Conservation (phyloP, 129 eudicot genomes). For the Kitagawia praeruptora region DNA sequence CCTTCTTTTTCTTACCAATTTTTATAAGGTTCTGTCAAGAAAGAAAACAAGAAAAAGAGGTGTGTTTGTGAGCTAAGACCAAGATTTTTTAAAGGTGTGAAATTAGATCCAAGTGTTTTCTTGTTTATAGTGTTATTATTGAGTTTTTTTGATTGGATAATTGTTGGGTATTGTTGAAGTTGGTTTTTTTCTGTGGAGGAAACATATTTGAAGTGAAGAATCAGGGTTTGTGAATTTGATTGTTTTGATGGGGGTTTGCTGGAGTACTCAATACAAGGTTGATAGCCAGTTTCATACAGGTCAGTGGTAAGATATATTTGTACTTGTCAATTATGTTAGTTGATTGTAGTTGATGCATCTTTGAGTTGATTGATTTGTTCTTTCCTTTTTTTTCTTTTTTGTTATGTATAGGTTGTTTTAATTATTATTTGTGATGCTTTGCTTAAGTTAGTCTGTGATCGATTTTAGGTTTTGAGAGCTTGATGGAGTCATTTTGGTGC, state of each 20-base stretch:
- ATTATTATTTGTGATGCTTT: not conserved
- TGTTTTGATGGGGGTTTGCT: constrained; percentile 70
- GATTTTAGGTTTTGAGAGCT: not conserved
- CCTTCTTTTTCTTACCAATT: not conserved
- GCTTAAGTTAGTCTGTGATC: not conserved
- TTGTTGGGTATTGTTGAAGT: constrained; percentile 9
- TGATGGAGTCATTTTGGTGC: not conserved
- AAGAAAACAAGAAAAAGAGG: not conserved
- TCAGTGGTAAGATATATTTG: not conserved
- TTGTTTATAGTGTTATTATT: constrained; percentile 9
- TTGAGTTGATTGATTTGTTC: not conserved
- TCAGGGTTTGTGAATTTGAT: constrained; percentile 4
- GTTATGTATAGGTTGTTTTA: not conserved
- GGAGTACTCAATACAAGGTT: constrained; percentile 55
- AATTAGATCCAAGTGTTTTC: constrained; percentile 36
- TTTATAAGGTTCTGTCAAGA: not conserved
- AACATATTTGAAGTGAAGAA: not conserved
- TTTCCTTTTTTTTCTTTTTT: too few relatives aligned
- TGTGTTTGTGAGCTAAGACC: constrained; percentile 18
- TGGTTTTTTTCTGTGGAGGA: constrained; percentile 6
- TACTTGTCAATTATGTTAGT: not conserved
- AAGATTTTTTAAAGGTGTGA: constrained; percentile 12
- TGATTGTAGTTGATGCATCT: not conserved
- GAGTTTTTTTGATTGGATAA: constrained; percentile 18
- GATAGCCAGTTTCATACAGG: constrained; percentile 43